phyloP scores from a whole-genome alignment of 192 early-diverging fungal species.

The Irineochytrium annulatum region DNA sequence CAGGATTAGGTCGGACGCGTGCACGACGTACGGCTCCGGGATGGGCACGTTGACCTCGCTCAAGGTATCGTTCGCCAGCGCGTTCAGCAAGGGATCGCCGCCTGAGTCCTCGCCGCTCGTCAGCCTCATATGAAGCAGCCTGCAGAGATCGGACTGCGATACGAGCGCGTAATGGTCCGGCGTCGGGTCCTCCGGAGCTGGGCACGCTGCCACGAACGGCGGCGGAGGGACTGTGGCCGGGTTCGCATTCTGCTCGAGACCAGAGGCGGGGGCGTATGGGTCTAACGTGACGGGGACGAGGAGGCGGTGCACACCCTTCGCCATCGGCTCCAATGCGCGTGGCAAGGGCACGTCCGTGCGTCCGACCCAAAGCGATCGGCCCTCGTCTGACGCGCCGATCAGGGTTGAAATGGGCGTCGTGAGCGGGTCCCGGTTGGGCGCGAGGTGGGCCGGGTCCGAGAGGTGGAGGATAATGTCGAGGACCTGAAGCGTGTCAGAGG shows the following conservation, averaged over 20 bases:
- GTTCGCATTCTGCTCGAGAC: too few species aligned
- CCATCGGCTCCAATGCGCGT: constrained; percentile 18
- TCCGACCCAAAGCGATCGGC: constrained; percentile 21
- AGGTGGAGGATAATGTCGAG: constrained; percentile 22
- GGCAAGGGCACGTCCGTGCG: constrained; percentile 8
- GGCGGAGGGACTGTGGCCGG: too few species aligned
- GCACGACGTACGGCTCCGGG: constrained; percentile 2
- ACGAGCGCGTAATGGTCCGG: constrained; percentile 2
- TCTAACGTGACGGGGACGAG: constrained; percentile 27
- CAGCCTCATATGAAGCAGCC: background rate
- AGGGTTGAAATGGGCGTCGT: constrained; percentile 8
- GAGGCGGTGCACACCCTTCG: constrained; percentile 26
- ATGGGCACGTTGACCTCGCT: background rate
- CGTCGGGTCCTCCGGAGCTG: too few species aligned
- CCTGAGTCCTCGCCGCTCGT: background rate
- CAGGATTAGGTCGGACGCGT: background rate
- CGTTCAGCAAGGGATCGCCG: constrained; percentile 1
- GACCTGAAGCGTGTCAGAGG: constrained; percentile 2
- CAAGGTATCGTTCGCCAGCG: constrained; percentile 14
- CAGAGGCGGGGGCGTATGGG: constrained; percentile 1
- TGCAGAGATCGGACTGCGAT: constrained; percentile 17
- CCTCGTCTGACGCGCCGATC: constrained; percentile 20
- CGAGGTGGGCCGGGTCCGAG: background rate
- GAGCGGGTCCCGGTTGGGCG: background rate
- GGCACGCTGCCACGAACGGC: too few species aligned